Percentiles rank a stretch among this genome's conserved stretches.
Evolutionary conservation across 495 filamentous ascomycete genomes (phyloP).

Genomic region (Aspergillus kassunensis): DNA sequence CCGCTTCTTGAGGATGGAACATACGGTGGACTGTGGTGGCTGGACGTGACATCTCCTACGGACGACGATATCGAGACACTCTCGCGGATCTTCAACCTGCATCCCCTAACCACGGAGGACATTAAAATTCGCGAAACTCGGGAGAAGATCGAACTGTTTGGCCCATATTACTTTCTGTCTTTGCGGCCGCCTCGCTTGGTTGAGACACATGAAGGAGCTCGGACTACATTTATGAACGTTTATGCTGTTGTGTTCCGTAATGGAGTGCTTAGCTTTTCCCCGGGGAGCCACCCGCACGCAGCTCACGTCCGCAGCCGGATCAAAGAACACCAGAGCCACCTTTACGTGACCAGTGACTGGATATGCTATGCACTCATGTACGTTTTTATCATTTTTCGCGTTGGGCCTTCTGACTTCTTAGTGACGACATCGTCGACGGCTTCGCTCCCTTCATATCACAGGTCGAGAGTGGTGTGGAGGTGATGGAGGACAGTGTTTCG

Average conservation of each 20-base stretch:
- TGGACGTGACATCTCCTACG: slow-evolving; percentile 78
- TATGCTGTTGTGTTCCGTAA: slow-evolving; percentile 91
- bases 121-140: slow-evolving; percentile 85
- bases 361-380: slow-evolving; percentile 95
- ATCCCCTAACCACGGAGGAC: slow-evolving; percentile 87
- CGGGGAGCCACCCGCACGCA: slow-evolving; percentile 70
- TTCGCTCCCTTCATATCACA: slow-evolving; percentile 78
- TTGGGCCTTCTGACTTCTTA: slow-evolving; percentile 24
- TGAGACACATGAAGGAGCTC: slow-evolving; percentile 61
- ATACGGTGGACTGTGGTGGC: slow-evolving; percentile 74
- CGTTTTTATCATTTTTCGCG: slow-evolving; percentile 5
- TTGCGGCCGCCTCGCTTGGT: slow-evolving; percentile 77
- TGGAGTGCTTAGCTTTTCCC: slow-evolving; percentile 83
- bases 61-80: slow-evolving; percentile 78
- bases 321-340: slow-evolving; percentile 77
- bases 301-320: slow-evolving; percentile 81
- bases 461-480: slow-evolving; percentile 74
- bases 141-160: slow-evolving; percentile 93
- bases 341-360: slow-evolving; percentile 86
- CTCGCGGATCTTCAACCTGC: slow-evolving; percentile 78
- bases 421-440: slow-evolving; percentile 89
- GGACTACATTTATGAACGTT: slow-evolving; percentile 75
- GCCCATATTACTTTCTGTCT: slow-evolving; percentile 86
- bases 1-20: slow-evolving; percentile 71
- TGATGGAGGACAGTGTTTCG: slow-evolving; percentile 85